phyloP scores from a whole-genome alignment of 73 alveolate genomes.

The Paramecium octaurelia region DNA sequence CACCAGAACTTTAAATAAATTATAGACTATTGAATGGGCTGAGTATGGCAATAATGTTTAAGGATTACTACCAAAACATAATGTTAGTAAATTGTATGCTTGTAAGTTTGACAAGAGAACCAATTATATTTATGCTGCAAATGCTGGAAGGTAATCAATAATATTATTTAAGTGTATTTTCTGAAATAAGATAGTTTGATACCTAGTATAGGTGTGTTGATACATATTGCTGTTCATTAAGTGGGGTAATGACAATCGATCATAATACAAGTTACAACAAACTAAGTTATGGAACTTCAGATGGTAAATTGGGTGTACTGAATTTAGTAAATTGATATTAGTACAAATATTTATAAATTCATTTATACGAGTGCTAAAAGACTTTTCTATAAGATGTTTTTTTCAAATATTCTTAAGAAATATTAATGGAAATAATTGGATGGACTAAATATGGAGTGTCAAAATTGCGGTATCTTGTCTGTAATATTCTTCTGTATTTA shows the following conservation, averaged over 20 bases:
- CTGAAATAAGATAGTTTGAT: conserved; percentile 27
- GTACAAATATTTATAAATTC: neutral
- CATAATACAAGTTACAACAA: neutral
- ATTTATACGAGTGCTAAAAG: too few species aligned
- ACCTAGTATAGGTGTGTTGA: neutral
- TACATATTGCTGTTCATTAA: neutral
- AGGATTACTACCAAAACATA: neutral
- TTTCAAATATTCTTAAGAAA: too few species aligned
- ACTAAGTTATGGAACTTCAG: conserved; percentile 26
- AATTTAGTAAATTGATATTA: conserved; percentile 37
- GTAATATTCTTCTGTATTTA: too few species aligned
- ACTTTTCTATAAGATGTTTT: too few species aligned
- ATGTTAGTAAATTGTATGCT: conserved; percentile 2
- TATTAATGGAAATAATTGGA: too few species aligned
- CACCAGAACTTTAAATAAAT: conserved; percentile 35
- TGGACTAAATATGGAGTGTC: neutral
- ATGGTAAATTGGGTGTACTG: conserved; percentile 1
- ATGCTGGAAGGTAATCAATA: conserved; percentile 17
- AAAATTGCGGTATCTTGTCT: neutral
- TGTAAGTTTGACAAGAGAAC: neutral
- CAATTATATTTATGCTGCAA: conserved; percentile 21
- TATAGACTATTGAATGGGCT: conserved; percentile 31
- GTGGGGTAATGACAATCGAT: neutral
- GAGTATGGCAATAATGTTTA: conserved; percentile 10
- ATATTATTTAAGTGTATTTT: neutral